Evolutionary conservation across 495 filamentous ascomycete species (phyloP).

Genomic region (Acidiella bohemica): DNA sequence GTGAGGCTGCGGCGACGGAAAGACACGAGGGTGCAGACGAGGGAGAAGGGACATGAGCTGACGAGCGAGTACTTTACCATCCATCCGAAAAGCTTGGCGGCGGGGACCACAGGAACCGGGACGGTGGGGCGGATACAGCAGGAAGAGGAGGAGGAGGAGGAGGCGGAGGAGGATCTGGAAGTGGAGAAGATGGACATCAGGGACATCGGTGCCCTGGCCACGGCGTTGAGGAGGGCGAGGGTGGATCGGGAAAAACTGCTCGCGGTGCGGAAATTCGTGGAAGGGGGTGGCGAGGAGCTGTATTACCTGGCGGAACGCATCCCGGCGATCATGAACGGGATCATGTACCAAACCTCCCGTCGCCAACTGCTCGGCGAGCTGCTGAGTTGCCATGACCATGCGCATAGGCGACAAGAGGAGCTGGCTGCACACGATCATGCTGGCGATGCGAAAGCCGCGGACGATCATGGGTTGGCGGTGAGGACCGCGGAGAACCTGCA

Average conservation of each 20-base stretch:
- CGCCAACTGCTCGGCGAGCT: slow-evolving; percentile 59
- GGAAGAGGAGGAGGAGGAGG: not conserved
- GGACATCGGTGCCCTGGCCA: slow-evolving; percentile 52
- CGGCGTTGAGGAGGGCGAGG: slow-evolving; percentile 46
- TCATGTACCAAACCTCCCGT: slow-evolving; percentile 81
- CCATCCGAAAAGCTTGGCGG: slow-evolving; percentile 32
- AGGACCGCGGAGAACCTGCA: slow-evolving; percentile 35
- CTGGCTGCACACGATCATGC: slow-evolving; percentile 16
- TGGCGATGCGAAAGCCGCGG: slow-evolving; percentile 3
- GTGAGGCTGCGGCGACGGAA: slow-evolving; percentile 66
- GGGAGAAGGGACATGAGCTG: slow-evolving; percentile 45
- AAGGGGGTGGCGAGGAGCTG: slow-evolving; percentile 67
- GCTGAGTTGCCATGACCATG: slow-evolving; percentile 45
- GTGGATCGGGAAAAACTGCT: slow-evolving; percentile 88
- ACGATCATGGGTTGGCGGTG: slow-evolving; percentile 6
- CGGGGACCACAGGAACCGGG: not conserved
- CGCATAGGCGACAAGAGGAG: slow-evolving; percentile 26
- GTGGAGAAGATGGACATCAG: slow-evolving; percentile 42
- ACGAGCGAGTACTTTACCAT: slow-evolving; percentile 84
- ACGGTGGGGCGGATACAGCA: slow-evolving; percentile 18
- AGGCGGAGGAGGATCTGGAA: slow-evolving; percentile 22
- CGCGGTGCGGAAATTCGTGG: slow-evolving; percentile 62
- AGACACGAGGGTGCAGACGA: slow-evolving; percentile 22
- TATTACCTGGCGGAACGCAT: slow-evolving; percentile 54
- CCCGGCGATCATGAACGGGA: slow-evolving; percentile 67